Percentiles rank a stretch among this genome's conserved stretches.
phyloP scores from a whole-genome alignment of 306 rosid species.

The Sicyos baderoa region DNA sequence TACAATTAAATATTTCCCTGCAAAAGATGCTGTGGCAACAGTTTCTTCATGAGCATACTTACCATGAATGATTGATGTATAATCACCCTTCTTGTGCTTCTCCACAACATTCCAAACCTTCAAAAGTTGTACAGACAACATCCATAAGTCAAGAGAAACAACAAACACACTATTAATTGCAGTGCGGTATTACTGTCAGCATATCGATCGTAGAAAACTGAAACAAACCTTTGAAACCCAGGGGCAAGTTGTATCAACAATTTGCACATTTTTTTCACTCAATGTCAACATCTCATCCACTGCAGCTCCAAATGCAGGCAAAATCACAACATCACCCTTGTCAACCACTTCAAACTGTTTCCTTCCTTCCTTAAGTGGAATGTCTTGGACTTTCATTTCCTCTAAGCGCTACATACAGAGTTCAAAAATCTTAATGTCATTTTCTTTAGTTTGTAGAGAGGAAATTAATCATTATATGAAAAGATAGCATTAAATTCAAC shows the following conservation, averaged over 20 bases:
- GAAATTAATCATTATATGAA: neutral
- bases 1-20: slow-evolving; percentile 74
- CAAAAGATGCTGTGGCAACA: slow-evolving; percentile 92
- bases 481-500: neutral
- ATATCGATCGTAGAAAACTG: neutral
- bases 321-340: slow-evolving; percentile 81
- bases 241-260: slow-evolving; percentile 96
- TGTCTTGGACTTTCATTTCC: slow-evolving; percentile 69
- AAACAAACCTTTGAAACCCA: slow-evolving; percentile 86
- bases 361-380: slow-evolving; percentile 56
- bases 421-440: neutral
- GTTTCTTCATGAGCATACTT: slow-evolving; percentile 93
- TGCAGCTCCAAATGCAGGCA: slow-evolving; percentile 97
- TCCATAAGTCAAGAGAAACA: slow-evolving; percentile 10
- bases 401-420: slow-evolving; percentile 52
- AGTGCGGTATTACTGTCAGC: neutral
- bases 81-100: slow-evolving; percentile 89
- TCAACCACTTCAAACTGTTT: slow-evolving; percentile 74
- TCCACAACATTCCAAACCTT: slow-evolving; percentile 92
- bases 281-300: slow-evolving; percentile 90
- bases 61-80: slow-evolving; percentile 86
- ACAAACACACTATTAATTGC: neutral
- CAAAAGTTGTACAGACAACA: slow-evolving; percentile 24
- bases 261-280: slow-evolving; percentile 69
- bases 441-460: neutral